A percentile compares a stretch with the other conserved stretches of the same genome.
phyloP scores from a whole-genome alignment of 192 early-diverging fungal species.

The Dimargaris cristalligena region DNA sequence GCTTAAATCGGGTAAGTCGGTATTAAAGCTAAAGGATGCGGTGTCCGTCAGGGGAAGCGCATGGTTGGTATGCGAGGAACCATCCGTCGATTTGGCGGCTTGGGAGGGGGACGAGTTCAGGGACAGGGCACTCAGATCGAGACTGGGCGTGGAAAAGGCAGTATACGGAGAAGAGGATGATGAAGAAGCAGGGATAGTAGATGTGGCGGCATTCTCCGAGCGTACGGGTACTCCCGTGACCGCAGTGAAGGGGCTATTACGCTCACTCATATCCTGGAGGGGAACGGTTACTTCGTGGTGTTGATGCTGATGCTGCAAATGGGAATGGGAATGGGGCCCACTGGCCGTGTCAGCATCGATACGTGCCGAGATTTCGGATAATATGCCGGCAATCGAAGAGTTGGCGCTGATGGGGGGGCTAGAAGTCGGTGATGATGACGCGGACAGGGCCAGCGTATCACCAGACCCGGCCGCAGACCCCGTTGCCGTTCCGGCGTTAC shows the following conservation, averaged over 20 bases:
- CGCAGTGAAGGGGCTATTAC: not conserved
- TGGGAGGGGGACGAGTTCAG: too few species aligned
- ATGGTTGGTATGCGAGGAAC: too few species aligned
- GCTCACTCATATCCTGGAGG: not conserved
- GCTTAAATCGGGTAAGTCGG: not conserved
- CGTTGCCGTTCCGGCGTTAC: not conserved
- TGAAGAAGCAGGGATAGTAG: too few species aligned
- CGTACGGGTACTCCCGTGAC: constrained; percentile 1
- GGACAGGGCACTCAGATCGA: too few species aligned
- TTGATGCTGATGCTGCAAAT: too few species aligned
- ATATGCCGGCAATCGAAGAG: not conserved
- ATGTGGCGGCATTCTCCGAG: too few species aligned
- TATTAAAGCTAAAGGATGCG: not conserved
- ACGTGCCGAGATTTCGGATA: constrained; percentile 5
- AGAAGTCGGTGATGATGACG: not conserved
- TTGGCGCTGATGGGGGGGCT: not conserved
- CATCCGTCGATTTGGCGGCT: too few species aligned
- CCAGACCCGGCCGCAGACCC: too few species aligned
- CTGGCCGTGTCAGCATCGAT: not conserved
- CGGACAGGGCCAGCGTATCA: too few species aligned
- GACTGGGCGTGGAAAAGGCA: not conserved
- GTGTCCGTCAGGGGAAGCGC: not conserved
- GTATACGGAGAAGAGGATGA: too few species aligned
- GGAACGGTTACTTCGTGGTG: not conserved
- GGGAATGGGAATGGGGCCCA: too few species aligned